Base-by-base conservation (phyloP, 345 rosid genomes). In the Iberis pinnata region DNA sequence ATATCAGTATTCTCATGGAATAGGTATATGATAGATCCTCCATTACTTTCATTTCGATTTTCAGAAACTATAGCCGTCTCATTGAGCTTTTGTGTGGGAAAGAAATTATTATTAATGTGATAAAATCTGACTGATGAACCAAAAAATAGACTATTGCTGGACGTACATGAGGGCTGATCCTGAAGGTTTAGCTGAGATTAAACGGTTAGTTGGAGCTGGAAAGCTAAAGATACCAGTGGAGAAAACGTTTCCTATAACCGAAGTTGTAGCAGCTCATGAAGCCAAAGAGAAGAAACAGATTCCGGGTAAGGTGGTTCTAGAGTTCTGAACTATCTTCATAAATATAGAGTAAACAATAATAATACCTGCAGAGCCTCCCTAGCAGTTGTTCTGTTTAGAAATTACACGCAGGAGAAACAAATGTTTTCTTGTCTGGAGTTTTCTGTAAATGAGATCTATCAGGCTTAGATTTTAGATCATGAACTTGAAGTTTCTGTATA, bases 81-180 rank as follows among this genome's bases (percentile, higher is more conserved):
- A 7, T 1, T 20, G 9, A 31, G 10, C 16, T 41, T 40, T 13
- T 22, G 14, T 5, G 13, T 20, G 50, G 10, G 25, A 12, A 31
- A 48, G 8, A 12, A n/a, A n/a, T n/a, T n/a, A n/a, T 58, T 18
- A 9, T 37, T 14, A 43, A 8, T 49, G 12, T 19, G 49, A 48
- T 48, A 8, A 46, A 48, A 40, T 64, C 31, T 56, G 49, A 56
- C 27, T 42, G 6, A 39, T 60, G 24, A 46, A 32, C 32, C 43
- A 20, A 51, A 16, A 17, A 51, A 16, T 49, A 88, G 96, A 82
- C 54, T 92, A 92, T 67, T 79, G 74, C 64, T 92, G 94, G 88
- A 73, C 80, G 4, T 92, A 74, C 63, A 88, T 92, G 96, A 82
- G 95, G 63, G 96, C 92, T 12, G 98, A 88, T 72, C 62, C 82